Evolutionary conservation across 208 protist species (phyloP), one percentile per base, ranked within the genome.

Genomic region (Acanthamoeba healyi): DNA sequence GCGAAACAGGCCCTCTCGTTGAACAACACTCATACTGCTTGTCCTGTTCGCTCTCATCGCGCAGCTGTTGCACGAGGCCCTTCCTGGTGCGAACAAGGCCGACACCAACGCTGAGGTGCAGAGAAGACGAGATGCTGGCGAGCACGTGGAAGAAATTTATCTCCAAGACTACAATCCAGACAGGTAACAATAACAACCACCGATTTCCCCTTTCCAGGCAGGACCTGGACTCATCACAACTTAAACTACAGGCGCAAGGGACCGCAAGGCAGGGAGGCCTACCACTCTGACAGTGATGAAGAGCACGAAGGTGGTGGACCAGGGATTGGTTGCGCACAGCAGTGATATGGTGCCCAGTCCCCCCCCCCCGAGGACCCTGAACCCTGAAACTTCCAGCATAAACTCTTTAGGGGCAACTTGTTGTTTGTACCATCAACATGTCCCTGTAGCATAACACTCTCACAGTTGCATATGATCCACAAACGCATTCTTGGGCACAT

Each of bases 271-370:
- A 56, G 74, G n/a, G 74, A 46, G 36, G 74, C 74, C 9, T 84
- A 84, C 44, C 3, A 56, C 29, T 84, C 74, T 17, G 74, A 84
- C 44, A 84, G 74, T 22, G 74, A 84, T 84, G 74, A 84, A 12
- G 74, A 84, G 24, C 42, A 84, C 7, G 36, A 81, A 26, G 74
- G 74, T 9, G 74, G 42, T 17, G 74, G 74, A 2, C 74, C 74
- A 34, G 74, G 74, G 15, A 84, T 84, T 36, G 74, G 74, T 7
- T 84, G 74, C 34, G 74, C 74, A 0, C 74, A 84, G 42, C 74
- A 84, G 74, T 84, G 42, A 84, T 54, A n/a, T n/a, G n/a, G n/a
- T n/a, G n/a, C n/a, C n/a, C n/a, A n/a, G n/a, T n/a, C n/a, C n/a
- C n/a, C n/a, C n/a, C n/a, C n/a, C n/a, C n/a, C n/a, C n/a, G n/a